Conservation (phyloP, 345 rosid genomes). For the Geranium rotundifolium region DNA sequence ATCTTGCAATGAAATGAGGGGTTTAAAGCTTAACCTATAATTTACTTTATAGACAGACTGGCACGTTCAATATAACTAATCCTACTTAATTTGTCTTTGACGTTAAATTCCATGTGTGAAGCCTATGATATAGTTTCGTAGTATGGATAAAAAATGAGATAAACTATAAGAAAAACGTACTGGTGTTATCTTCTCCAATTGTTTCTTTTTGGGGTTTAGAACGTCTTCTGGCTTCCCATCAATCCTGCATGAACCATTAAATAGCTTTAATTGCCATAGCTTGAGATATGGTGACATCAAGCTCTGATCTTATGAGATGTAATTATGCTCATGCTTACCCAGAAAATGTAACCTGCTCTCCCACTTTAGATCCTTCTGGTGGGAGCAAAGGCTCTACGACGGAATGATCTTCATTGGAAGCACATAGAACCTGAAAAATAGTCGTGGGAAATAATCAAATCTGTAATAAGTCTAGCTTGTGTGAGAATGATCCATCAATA, state of each 20-base stretch:
- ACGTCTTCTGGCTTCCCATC: slow-evolving; percentile 97
- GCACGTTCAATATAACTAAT: not conserved
- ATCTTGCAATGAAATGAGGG: not conserved
- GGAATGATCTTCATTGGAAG: slow-evolving; percentile 78
- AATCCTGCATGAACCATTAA: slow-evolving; percentile 33
- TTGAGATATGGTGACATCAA: too few relatives aligned
- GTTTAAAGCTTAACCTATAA: not conserved
- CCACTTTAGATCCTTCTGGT: slow-evolving; percentile 69
- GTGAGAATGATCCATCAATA: not conserved
- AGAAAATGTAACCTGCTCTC: slow-evolving; percentile 58
- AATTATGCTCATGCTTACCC: slow-evolving; percentile 38
- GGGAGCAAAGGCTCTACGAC: slow-evolving; percentile 73
- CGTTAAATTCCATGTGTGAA: not conserved
- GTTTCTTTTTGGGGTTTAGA: slow-evolving; percentile 91
- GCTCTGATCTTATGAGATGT: not conserved
- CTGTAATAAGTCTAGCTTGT: not conserved
- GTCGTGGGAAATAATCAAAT: not conserved
- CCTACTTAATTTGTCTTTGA: not conserved
- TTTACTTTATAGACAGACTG: not conserved
- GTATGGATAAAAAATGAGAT: not conserved
- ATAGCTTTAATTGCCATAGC: not conserved
- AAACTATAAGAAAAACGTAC: slow-evolving; percentile 40
- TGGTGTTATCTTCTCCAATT: slow-evolving; percentile 85
- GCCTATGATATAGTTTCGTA: not conserved
- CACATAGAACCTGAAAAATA: slow-evolving; percentile 64